Percentiles rank a stretch among this genome's conserved stretches.
Conservation (phyloP, 2,329 filamentous ascomycete species). For the Mycocentrospora acerina region DNA sequence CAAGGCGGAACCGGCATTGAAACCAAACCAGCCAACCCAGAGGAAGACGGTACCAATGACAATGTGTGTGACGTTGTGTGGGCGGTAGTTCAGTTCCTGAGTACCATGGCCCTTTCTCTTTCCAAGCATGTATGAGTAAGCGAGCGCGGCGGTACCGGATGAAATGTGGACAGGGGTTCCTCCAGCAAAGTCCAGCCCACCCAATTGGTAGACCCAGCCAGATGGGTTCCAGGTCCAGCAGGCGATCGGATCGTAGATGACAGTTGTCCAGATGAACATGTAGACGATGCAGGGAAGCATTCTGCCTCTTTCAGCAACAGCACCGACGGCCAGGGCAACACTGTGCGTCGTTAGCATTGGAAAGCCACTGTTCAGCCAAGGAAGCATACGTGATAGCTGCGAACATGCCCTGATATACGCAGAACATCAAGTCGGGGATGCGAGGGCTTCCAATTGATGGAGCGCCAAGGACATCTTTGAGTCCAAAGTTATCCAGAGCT, state of each 20-base stretch:
- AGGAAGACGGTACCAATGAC: constrained; percentile 91
- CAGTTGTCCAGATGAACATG: constrained; percentile 88
- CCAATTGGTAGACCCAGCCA: constrained; percentile 79
- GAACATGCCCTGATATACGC: constrained; percentile 87
- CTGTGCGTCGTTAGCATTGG: constrained; percentile 42
- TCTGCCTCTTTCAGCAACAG: constrained; percentile 81
- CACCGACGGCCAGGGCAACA: constrained; percentile 80
- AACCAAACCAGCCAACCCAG: constrained; percentile 95
- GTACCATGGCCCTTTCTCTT: constrained; percentile 83
- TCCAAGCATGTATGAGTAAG: constrained; percentile 89
- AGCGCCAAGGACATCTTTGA: constrained; percentile 71
- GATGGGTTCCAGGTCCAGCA: constrained; percentile 92
- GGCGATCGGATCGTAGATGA: constrained; percentile 90
- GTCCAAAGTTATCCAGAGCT: constrained; percentile 75
- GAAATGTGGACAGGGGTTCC: constrained; percentile 89
- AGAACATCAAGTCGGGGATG: constrained; percentile 82
- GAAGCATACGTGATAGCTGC: constrained; percentile 75
- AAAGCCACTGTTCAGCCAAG: neutral
- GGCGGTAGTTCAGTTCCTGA: constrained; percentile 85
- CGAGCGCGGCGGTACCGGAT: constrained; percentile 78
- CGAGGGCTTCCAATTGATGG: constrained; percentile 72
- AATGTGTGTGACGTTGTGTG: constrained; percentile 90
- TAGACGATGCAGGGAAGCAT: constrained; percentile 88
- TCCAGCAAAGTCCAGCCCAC: constrained; percentile 84
- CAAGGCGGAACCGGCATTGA: constrained; percentile 84